phyloP scores from a whole-genome alignment of 352 stramenopile genomes.

The Globisporangium parvum region DNA sequence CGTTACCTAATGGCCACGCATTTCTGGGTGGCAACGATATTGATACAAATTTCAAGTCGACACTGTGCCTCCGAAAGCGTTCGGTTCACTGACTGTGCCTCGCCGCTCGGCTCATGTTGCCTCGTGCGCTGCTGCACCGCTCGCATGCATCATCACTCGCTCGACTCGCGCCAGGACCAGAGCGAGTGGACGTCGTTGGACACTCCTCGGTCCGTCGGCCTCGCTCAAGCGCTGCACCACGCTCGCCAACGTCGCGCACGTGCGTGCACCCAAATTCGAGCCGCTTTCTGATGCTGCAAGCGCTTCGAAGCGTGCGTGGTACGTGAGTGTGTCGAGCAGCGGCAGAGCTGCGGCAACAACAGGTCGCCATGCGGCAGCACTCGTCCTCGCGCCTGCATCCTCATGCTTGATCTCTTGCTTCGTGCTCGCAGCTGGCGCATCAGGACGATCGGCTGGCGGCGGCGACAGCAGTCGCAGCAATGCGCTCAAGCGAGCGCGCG shows the following conservation, averaged over 20 bases:
- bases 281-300: not conserved
- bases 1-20: not conserved
- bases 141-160: no score
- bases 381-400: not conserved
- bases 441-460: not conserved
- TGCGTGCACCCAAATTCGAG: not conserved
- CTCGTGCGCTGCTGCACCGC: no score
- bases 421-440: not conserved
- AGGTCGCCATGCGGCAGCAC: not conserved
- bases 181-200: conserved; percentile 8
- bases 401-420: not conserved
- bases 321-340: conserved; percentile 11
- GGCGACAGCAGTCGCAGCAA: conserved; percentile 5
- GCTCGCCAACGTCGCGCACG: not conserved
- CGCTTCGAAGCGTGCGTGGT: not conserved
- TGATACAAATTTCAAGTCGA: not conserved
- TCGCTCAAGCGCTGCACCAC: no score
- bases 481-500: not conserved
- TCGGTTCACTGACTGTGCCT: not conserved
- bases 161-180: conserved; percentile 7
- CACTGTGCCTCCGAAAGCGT: not conserved
- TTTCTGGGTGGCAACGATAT: not conserved
- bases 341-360: conserved; percentile 3
- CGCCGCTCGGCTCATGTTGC: not conserved
- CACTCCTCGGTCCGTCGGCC: conserved; percentile 1